Evolutionary conservation across 768 basidiomycete genomes (phyloP), one percentile per base, ranked within the genome.

Genomic region (Pulveroboletus sp.): DNA sequence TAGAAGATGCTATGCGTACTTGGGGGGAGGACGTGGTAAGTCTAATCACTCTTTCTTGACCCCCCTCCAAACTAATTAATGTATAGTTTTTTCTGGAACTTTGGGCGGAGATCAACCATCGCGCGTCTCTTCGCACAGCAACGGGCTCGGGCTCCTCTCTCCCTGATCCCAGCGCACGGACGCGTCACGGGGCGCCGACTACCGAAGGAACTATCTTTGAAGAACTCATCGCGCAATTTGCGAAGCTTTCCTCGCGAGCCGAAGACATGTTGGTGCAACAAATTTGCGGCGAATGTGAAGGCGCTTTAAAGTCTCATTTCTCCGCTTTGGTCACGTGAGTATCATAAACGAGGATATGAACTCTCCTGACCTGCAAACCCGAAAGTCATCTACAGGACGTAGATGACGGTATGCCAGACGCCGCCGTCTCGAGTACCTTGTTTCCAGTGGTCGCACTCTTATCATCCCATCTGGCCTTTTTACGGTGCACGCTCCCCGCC

Each of bases 11-110:
- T 3, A 80, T 96, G 76, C 78, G 81, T 44, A 68, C 65, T 6
- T 98, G 94, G 94, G 86, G 86, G 22, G 95, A 99, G 67, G 93
- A 97, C 37, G 55, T 88, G 63, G 94, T 96, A 53, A 59, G 86
- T 58, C 29, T 26, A 34, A n/a, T 52, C 43, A 29, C 35, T 43
- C 11, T 44, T 36, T 47, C 39, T 38, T 19, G 12, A 16, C 29
- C 26, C 10, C 37, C 38, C 17, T n/a, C 52, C 11, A 40, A 44
- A 38, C 29, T 32, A 53, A 40, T 45, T 43, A 35, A 36, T 29
- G 45, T 39, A 23, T 60, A 96, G 93, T 93, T 93, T 70, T 97
- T 95, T 74, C 72, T 99, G 14, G 90, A 96, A 64, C 68, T 99
- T 27, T 93, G 87, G 86, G 70, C 79, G 12, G 89, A 91, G 58